These are phyloP conservation scores for Kazachstania bromeliacearum DNA, from an alignment of 805 yeast species.

Conservation along the genomic window DNA sequence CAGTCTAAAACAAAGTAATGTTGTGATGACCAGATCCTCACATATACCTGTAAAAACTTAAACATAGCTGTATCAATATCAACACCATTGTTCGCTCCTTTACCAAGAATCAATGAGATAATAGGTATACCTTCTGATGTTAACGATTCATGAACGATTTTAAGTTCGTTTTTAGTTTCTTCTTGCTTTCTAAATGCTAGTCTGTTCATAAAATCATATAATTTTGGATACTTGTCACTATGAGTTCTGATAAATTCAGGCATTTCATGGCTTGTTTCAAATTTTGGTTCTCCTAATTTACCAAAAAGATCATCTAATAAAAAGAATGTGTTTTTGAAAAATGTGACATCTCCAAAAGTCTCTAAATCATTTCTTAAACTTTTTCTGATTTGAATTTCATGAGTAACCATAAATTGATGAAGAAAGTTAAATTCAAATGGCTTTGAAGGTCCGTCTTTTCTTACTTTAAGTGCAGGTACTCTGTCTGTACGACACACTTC, in stretches of 20 bases:
- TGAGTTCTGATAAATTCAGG: constrained; percentile 44
- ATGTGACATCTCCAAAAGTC: constrained; percentile 14
- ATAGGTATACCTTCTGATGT: constrained; percentile 68
- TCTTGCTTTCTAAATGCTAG: constrained; percentile 45
- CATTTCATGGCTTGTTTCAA: constrained; percentile 46
- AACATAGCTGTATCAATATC: constrained; percentile 47
- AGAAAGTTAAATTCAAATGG: constrained; percentile 31
- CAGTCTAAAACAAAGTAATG: constrained; percentile 59
- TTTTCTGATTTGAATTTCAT: constrained; percentile 35
- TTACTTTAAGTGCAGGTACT: constrained; percentile 11
- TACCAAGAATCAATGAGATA: constrained; percentile 41
- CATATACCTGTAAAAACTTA: constrained; percentile 52
- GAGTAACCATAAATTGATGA: constrained; percentile 42
- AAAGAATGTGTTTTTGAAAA: constrained; percentile 26
- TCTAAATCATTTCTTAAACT: constrained; percentile 13
- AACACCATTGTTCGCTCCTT: constrained; percentile 28
- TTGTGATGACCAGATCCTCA: constrained; percentile 63
- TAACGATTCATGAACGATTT: constrained; percentile 52
- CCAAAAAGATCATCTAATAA: constrained; percentile 40
- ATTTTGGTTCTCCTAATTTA: constrained; percentile 50
- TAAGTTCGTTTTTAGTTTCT: constrained; percentile 25
- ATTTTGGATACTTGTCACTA: constrained; percentile 39
- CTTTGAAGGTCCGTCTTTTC: constrained; percentile 15
- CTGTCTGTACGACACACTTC: constrained; percentile 24
- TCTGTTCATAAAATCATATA: constrained; percentile 67